Evolutionary conservation across 179 eudicot species (phyloP).

Genomic region (Gypsophila paniculata): DNA sequence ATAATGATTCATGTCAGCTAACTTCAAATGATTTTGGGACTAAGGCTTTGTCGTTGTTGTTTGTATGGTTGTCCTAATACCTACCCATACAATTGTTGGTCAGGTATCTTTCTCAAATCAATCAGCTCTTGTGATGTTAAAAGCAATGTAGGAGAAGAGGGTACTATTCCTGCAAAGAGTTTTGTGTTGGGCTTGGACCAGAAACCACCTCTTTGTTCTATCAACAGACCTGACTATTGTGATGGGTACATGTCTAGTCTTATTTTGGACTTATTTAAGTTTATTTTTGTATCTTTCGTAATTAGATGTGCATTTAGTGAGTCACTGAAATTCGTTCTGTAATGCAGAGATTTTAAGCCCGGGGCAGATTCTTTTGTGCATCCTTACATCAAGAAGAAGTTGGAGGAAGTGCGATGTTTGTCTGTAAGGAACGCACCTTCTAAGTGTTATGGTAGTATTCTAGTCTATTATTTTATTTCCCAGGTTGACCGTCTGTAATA

Average conservation of each 20-base stretch:
- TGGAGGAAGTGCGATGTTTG: slow-evolving; percentile 40
- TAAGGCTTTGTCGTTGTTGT: background rate
- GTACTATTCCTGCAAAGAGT: slow-evolving; percentile 30
- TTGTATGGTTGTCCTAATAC: too few species aligned
- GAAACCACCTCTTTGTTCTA: slow-evolving; percentile 33
- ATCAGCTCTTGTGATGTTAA: slow-evolving; percentile 28
- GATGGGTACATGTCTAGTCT: slow-evolving; percentile 27
- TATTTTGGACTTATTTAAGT: background rate
- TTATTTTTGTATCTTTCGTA: background rate
- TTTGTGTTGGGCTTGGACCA: slow-evolving; percentile 30
- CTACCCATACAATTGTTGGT: slow-evolving; percentile 6
- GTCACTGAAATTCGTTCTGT: slow-evolving; percentile 10
- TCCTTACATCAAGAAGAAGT: slow-evolving; percentile 46
- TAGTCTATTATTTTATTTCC: background rate
- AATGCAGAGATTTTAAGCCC: slow-evolving; percentile 46
- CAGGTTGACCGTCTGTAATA: background rate
- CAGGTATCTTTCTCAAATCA: slow-evolving; percentile 27
- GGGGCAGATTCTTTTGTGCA: slow-evolving; percentile 48
- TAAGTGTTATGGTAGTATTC: slow-evolving; percentile 43
- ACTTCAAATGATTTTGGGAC: too few species aligned
- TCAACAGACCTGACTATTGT: slow-evolving; percentile 19
- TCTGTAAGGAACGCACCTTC: slow-evolving; percentile 15
- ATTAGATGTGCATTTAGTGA: background rate
- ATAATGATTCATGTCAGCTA: too few species aligned
- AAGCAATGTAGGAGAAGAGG: slow-evolving; percentile 34